Percentiles rank a stretch among this genome's conserved stretches.
These are phyloP conservation scores for Fusarium sp. DNA, from an alignment of 2,329 filamentous ascomycete genomes.

Conservation along the genomic window DNA sequence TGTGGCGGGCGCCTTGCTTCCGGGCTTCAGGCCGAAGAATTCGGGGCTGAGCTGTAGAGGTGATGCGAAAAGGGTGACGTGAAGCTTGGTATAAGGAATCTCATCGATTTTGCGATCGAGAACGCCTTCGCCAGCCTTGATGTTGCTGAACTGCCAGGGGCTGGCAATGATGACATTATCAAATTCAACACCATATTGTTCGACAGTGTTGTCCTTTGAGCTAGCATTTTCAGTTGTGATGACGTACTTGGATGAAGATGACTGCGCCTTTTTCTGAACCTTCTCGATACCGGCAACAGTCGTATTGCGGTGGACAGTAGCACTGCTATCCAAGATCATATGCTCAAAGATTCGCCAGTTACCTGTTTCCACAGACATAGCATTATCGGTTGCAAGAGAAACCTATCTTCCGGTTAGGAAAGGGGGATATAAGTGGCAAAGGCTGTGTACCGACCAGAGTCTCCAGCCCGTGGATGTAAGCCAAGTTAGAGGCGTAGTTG, in stretches of 20 bases:
- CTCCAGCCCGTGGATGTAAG: slow-evolving; percentile 88
- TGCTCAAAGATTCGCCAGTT: slow-evolving; percentile 95
- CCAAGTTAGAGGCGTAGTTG: slow-evolving; percentile 93
- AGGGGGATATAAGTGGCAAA: background rate
- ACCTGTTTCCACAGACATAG: slow-evolving; percentile 82
- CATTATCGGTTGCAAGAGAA: slow-evolving; percentile 89
- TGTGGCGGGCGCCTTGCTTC: slow-evolving; percentile 74
- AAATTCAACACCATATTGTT: slow-evolving; percentile 68
- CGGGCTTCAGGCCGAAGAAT: slow-evolving; percentile 77
- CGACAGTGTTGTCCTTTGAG: slow-evolving; percentile 42
- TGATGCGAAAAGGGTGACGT: slow-evolving; percentile 91
- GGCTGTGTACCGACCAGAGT: slow-evolving; percentile 72
- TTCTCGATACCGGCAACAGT: slow-evolving; percentile 72
- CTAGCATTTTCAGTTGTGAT: slow-evolving; percentile 56
- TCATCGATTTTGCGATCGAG: slow-evolving; percentile 78
- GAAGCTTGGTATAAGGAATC: slow-evolving; percentile 87
- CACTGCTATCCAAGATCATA: slow-evolving; percentile 77
- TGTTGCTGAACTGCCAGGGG: slow-evolving; percentile 84
- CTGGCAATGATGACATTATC: slow-evolving; percentile 87
- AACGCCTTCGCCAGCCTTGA: slow-evolving; percentile 73
- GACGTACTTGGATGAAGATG: slow-evolving; percentile 61
- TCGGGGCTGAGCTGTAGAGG: slow-evolving; percentile 76
- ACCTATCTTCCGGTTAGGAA: slow-evolving; percentile 62
- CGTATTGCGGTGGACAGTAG: slow-evolving; percentile 74
- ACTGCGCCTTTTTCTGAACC: slow-evolving; percentile 58